Conservation (phyloP, 192 early-diverging fungal genomes). For the Radiomyces spectabilis region DNA sequence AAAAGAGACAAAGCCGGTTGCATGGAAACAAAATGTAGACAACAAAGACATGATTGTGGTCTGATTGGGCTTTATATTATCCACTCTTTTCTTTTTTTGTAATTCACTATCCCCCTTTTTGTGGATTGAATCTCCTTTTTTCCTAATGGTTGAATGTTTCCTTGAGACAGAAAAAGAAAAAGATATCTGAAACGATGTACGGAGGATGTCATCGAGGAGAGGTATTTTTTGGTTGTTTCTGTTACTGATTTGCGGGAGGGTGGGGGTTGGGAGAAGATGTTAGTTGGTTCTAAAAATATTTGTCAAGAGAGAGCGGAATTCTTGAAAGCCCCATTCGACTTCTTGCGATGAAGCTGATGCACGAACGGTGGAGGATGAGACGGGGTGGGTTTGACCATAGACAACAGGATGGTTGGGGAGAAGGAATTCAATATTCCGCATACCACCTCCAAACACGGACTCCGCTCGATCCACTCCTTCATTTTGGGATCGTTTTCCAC, state of each 20-base stretch:
- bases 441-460: constrained; percentile 22
- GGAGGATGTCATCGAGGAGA: no score
- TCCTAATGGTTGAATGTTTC: no score
- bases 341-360: not conserved
- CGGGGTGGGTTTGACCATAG: not conserved
- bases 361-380: not conserved
- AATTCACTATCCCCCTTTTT: not conserved
- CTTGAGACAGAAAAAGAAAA: no score
- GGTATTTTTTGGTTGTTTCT: no score
- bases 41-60: no score
- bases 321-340: constrained; percentile 32
- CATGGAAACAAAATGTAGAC: no score
- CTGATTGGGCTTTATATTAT: not conserved
- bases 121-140: not conserved
- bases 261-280: no score
- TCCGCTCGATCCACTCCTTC: constrained; percentile 29
- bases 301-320: constrained; percentile 34
- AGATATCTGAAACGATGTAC: no score
- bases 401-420: constrained; percentile 30
- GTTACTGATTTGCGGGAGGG: no score
- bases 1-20: no score
- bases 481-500: constrained; percentile 33
- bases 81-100: not conserved
- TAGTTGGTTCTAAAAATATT: no score
- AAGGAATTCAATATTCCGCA: constrained; percentile 43